These are phyloP conservation scores for Choiromyces venosus DNA, from an alignment of 495 filamentous ascomycete genomes.

Conservation along the genomic window DNA sequence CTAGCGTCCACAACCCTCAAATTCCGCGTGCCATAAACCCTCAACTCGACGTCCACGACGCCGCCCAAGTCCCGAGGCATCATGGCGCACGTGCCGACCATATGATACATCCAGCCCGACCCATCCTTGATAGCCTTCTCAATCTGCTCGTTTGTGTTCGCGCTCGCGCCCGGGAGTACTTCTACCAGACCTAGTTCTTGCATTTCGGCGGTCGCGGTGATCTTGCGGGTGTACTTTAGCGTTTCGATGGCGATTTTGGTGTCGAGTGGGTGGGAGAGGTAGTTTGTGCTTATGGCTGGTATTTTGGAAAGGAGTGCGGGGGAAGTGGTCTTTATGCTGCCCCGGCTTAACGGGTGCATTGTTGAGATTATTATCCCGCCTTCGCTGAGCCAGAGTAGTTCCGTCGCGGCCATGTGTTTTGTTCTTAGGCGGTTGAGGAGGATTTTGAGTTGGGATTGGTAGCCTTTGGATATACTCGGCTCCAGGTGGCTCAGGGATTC, in stretches of 20 bases:
- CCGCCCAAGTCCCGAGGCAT: slow-evolving; percentile 49
- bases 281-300: slow-evolving; percentile 3
- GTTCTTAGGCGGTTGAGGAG: neutral
- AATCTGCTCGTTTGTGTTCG: slow-evolving; percentile 29
- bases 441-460: slow-evolving; percentile 1
- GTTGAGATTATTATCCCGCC: neutral
- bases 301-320: slow-evolving; percentile 10
- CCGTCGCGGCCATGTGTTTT: neutral
- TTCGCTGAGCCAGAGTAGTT: neutral
- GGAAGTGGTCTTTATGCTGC: slow-evolving; percentile 44
- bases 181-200: slow-evolving; percentile 35
- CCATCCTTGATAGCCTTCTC: slow-evolving; percentile 34
- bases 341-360: slow-evolving; percentile 44
- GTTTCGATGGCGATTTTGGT: neutral
- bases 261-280: slow-evolving; percentile 14
- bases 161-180: slow-evolving; percentile 32
- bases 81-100: slow-evolving; percentile 47
- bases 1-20: slow-evolving; percentile 53
- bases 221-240: neutral
- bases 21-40: slow-evolving; percentile 49
- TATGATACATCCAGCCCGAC: slow-evolving; percentile 42
- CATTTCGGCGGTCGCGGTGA: slow-evolving; percentile 18
- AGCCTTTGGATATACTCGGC: neutral
- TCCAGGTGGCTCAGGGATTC: neutral
- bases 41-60: slow-evolving; percentile 45